Conservation (phyloP, 257 asterid species). For the Leptodermis oblonga region DNA sequence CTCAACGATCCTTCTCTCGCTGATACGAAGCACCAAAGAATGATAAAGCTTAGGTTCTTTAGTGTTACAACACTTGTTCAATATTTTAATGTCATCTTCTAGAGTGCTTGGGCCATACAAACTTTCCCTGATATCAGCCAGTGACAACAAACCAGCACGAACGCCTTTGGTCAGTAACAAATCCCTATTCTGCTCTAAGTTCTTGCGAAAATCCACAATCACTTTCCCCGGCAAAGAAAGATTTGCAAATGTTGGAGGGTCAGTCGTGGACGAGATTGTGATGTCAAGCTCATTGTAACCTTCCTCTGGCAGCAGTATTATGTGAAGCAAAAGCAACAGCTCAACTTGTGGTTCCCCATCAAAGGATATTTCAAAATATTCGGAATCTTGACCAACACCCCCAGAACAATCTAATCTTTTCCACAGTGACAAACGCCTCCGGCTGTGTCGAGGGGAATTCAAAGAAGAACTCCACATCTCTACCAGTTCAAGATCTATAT, state of each 20-base stretch:
- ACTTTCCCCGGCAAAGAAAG: conserved; percentile 22
- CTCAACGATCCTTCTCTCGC: conserved; percentile 78
- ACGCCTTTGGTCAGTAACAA: conserved; percentile 47
- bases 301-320: conserved; percentile 59
- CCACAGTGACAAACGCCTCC: conserved; percentile 71
- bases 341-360: conserved; percentile 81
- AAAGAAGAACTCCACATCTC: conserved; percentile 66
- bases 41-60: conserved; percentile 48
- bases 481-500: conserved; percentile 73
- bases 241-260: conserved; percentile 20
- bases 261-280: conserved; percentile 25
- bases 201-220: conserved; percentile 21
- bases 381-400: conserved; percentile 56
- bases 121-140: conserved; percentile 74
- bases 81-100: conserved; percentile 48
- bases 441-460: conserved; percentile 58
- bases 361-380: conserved; percentile 74
- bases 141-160: conserved; percentile 49
- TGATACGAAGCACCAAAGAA: conserved; percentile 64
- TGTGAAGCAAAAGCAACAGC: conserved; percentile 60
- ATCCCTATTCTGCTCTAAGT: conserved; percentile 35
- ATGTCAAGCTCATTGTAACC: conserved; percentile 44
- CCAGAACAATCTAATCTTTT: conserved; percentile 63
- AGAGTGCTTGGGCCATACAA: conserved; percentile 51
- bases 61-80: conserved; percentile 31